A percentile compares a stretch with the other conserved stretches of the same genome.
Conservation (phyloP, 129 eudicot genomes). For the Apium graveolens region DNA sequence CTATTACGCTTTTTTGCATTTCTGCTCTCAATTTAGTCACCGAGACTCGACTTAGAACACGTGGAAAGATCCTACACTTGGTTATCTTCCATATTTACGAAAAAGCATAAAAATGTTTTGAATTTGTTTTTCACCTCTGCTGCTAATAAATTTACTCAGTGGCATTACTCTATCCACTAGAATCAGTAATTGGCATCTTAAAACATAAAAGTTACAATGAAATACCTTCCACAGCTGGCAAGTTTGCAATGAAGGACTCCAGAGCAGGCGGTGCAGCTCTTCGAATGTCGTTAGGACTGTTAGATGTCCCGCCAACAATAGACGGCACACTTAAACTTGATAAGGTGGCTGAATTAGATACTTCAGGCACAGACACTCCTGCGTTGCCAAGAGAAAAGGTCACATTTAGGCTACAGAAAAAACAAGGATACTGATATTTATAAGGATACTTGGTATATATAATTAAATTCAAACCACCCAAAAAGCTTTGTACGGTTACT, state of each 20-base stretch:
- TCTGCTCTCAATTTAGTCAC: neutral
- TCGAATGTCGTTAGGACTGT: slow-evolving; percentile 34
- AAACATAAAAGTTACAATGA: neutral
- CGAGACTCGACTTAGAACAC: neutral
- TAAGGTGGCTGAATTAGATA: slow-evolving; percentile 30
- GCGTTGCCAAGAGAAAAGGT: slow-evolving; percentile 9
- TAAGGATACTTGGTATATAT: neutral
- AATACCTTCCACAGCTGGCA: slow-evolving; percentile 78
- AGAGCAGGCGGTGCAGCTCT: slow-evolving; percentile 68
- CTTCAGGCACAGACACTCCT: slow-evolving; percentile 43
- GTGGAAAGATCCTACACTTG: neutral
- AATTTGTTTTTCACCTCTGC: neutral
- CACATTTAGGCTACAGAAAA: neutral
- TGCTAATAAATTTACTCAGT: neutral
- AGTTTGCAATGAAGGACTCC: slow-evolving; percentile 57
- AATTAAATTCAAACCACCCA: neutral
- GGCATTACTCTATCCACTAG: neutral
- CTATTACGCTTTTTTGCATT: neutral
- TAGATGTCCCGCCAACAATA: slow-evolving; percentile 36
- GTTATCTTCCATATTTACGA: neutral
- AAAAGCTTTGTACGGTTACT: neutral
- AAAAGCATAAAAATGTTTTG: neutral
- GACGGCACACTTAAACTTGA: slow-evolving; percentile 25
- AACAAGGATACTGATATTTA: neutral
- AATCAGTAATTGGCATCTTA: neutral